Base-by-base conservation (phyloP, 768 basidiomycete species). In the Lentinula edodes region DNA sequence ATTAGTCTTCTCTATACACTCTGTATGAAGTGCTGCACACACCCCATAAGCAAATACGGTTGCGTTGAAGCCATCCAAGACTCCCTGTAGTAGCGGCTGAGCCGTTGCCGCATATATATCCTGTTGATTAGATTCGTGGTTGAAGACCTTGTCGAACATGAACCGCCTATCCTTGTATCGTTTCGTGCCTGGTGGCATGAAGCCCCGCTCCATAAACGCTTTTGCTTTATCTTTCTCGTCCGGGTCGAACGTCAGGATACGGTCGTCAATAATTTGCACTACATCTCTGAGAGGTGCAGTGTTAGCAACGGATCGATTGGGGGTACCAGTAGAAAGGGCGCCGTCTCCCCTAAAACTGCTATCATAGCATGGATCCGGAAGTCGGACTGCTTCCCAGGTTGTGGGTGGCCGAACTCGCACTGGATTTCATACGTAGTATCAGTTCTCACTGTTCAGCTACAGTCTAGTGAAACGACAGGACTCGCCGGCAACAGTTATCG, bases 21-120 rank as follows among this genome's bases (percentile, higher is more conserved):
- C 15, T 13, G 41, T 8, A 53, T 61, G 56, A 55, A 38, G 55
- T 6, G 10, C 18, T n/a, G 8, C 5, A 78, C 91, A 72, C 73
- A 98, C 97, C 41, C 97, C 97, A 72, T 99, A 99, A 3, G 97
- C 97, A 78, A 99, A 98, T 8, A 98, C 91, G 10, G 97, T 99
- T 48, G 95, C 90, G 68, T 99, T 98, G 76, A 87, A 99, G 9
- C 97, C 97, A 67, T 98, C 90, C 62, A 99, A 78, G 28, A 99
- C 76, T 28, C 93, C 89, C 65, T 84, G 80, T 16, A 99, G 79
- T 53, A 99, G 76, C 38, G 95, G 94, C 70, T 89, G 87, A 13
- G 94, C 83, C 10, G 95, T 98, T 53, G 86, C 77, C 65, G 88
- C 86, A 69, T 93, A 98, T 8, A 99, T 91, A 58, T 93, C 91